These are phyloP conservation scores for Melastoma malabathricum DNA, from an alignment of 345 rosid species.

Conservation along the genomic window DNA sequence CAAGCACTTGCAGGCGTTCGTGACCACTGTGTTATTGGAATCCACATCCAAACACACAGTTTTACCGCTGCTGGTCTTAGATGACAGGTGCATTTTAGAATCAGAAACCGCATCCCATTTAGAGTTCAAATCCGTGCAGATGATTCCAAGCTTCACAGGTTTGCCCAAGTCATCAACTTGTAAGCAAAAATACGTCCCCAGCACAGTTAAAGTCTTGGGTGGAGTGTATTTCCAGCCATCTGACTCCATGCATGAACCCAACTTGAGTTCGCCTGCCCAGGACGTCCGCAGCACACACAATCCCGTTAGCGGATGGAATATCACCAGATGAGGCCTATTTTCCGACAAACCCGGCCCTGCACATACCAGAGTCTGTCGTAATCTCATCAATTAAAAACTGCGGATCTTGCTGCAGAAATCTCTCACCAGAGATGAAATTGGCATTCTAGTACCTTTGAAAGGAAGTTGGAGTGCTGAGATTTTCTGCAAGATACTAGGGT, in stretches of 20 bases:
- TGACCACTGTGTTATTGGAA: constrained; percentile 12
- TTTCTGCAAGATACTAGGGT: constrained; percentile 40
- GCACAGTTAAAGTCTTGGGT: constrained; percentile 24
- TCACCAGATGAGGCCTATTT: constrained; percentile 36
- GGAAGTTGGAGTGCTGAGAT: constrained; percentile 50
- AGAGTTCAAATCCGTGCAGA: constrained; percentile 31
- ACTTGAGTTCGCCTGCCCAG: constrained; percentile 20
- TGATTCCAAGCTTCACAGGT: constrained; percentile 29
- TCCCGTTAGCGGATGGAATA: constrained; percentile 73
- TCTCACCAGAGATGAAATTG: too few relatives aligned
- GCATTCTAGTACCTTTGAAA: constrained; percentile 31
- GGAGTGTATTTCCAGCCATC: constrained; percentile 62
- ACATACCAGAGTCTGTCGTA: background rate
- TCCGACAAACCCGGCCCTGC: constrained; percentile 73
- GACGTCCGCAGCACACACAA: constrained; percentile 48
- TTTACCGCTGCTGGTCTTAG: constrained; percentile 24
- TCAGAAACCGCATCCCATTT: constrained; percentile 63
- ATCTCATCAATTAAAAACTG: too few relatives aligned
- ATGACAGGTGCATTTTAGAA: constrained; percentile 68
- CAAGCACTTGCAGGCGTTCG: constrained; percentile 13
- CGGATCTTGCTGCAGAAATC: too few relatives aligned
- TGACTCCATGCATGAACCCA: constrained; percentile 65
- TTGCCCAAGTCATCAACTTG: constrained; percentile 27
- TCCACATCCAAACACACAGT: constrained; percentile 72
- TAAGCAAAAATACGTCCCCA: constrained; percentile 54